Percentiles rank a stretch among this genome's conserved stretches.
Conservation (phyloP, 176 grass and related monocot species). For the Neostapfia colusana region DNA sequence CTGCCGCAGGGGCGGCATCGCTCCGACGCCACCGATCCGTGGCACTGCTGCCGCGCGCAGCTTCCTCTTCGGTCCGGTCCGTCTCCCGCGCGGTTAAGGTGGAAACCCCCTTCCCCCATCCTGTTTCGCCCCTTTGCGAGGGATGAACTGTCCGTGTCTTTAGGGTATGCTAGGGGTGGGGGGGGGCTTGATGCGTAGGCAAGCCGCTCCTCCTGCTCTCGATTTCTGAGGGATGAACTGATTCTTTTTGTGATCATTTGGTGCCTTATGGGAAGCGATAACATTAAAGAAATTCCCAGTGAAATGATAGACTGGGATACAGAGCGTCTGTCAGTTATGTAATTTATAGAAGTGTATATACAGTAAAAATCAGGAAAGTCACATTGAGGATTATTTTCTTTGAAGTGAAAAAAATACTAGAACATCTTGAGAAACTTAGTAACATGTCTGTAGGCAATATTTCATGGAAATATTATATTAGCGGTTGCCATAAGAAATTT, state of each 20-base stretch:
- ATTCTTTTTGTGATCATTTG: not conserved
- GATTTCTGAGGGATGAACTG: not conserved
- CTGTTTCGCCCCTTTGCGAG: not conserved
- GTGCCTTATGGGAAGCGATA: not conserved
- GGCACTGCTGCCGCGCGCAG: not conserved
- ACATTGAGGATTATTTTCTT: not conserved
- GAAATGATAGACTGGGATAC: too few relatives aligned
- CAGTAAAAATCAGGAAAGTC: not conserved
- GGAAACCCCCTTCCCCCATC: not conserved
- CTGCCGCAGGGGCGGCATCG: not conserved
- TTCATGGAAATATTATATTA: not conserved
- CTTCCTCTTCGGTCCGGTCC: not conserved
- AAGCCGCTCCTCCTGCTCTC: not conserved
- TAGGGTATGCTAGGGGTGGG: not conserved
- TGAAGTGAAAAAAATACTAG: not conserved
- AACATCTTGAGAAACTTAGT: not conserved
- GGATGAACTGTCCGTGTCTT: not conserved
- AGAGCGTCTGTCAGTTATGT: not conserved
- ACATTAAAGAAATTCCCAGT: not conserved
- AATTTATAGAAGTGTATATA: too few relatives aligned
- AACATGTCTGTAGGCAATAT: not conserved
- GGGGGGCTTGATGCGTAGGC: not conserved
- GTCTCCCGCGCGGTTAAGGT: slow-evolving; percentile 49
- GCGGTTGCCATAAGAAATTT: not conserved
- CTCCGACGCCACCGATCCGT: not conserved